Percentiles rank a stretch among this genome's conserved stretches.
These are phyloP conservation scores for Diaporthe ilicicola DNA, from an alignment of 2,329 filamentous ascomycete species.

Conservation along the genomic window DNA sequence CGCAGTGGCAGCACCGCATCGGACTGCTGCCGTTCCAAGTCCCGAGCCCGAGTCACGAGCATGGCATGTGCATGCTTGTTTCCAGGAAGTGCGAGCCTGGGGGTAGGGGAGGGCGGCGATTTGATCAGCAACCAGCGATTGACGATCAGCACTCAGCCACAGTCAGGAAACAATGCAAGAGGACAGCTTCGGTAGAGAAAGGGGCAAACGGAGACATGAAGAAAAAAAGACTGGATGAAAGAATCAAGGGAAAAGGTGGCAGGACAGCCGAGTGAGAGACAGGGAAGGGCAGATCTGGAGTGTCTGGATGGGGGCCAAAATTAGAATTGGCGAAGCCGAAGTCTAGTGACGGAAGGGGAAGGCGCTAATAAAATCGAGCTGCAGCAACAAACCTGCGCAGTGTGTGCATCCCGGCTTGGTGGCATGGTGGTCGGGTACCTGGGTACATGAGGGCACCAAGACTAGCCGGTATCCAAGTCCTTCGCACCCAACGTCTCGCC, in stretches of 20 bases:
- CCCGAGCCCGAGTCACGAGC: background rate
- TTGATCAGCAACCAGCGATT: background rate
- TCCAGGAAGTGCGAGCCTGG: background rate
- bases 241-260: conserved; percentile 1
- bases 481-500: background rate
- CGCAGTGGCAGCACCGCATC: background rate
- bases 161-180: background rate
- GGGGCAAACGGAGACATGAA: conserved; percentile 1
- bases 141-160: conserved; percentile 15
- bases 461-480: background rate
- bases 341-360: conserved; percentile 18
- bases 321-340: conserved; percentile 26
- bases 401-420: background rate
- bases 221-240: conserved; percentile 4
- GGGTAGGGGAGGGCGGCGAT: background rate
- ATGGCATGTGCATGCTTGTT: conserved; percentile 5
- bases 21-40: background rate
- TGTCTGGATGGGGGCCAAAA: conserved; percentile 17
- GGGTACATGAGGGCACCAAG: background rate
- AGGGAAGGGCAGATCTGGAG: background rate
- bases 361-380: conserved; percentile 1
- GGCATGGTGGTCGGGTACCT: background rate
- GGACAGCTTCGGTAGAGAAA: conserved; percentile 3
- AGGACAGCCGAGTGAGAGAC: conserved; percentile 9
- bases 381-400: conserved; percentile 9